Percentiles rank a stretch among this genome's conserved stretches.
Conservation (phyloP, 495 filamentous ascomycete genomes). For the Aspergillus baeticus region DNA sequence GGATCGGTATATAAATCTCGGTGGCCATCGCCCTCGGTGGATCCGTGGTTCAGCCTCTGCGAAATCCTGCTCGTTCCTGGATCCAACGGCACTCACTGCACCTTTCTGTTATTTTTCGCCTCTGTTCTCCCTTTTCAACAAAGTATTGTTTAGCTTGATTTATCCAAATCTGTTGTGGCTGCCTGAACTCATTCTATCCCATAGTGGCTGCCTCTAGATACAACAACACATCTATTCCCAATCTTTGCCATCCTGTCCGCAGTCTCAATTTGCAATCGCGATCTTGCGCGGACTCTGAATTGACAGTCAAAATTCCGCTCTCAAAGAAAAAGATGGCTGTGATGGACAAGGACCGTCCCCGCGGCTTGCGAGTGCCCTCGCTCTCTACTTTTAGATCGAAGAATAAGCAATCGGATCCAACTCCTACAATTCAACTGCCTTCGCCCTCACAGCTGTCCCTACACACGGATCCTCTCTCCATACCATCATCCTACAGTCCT, state of each 20-base stretch:
- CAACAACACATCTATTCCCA: background rate
- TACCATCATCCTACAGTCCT: slow-evolving; percentile 8
- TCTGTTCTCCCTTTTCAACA: background rate
- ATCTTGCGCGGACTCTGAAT: background rate
- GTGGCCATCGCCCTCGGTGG: slow-evolving; percentile 1
- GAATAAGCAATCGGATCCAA: slow-evolving; percentile 11
- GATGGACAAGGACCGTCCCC: slow-evolving; percentile 39
- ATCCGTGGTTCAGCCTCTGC: slow-evolving; percentile 11
- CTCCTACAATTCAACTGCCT: slow-evolving; percentile 12
- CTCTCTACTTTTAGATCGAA: slow-evolving; percentile 33
- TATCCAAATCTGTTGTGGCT: background rate
- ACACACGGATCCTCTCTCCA: slow-evolving; percentile 15
- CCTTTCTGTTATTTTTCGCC: slow-evolving; percentile 3
- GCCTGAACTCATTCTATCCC: background rate
- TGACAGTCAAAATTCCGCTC: slow-evolving; percentile 3
- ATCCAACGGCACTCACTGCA: background rate
- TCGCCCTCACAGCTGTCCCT: slow-evolving; percentile 12
- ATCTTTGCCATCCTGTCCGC: background rate
- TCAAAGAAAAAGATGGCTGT: slow-evolving; percentile 30
- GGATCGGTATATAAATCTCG: background rate
- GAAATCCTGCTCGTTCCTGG: slow-evolving; percentile 7
- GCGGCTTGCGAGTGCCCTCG: slow-evolving; percentile 40
- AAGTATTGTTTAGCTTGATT: background rate
- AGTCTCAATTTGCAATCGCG: background rate
- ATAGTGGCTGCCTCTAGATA: no score